Conservation (phyloP, 2,329 filamentous ascomycete genomes). For the Botrytis byssoidea region DNA sequence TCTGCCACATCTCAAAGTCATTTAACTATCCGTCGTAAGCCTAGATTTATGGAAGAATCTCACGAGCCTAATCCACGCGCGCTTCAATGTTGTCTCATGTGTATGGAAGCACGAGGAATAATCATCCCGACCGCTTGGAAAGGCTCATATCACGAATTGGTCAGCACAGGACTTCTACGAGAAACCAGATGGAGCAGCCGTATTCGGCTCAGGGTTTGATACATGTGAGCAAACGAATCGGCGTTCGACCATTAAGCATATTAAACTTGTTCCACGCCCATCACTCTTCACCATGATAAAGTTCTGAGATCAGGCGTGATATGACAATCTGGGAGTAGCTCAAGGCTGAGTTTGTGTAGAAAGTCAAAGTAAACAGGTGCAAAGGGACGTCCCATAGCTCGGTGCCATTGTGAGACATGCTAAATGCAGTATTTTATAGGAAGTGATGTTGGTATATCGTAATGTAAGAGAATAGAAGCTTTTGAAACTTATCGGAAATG, state of each 20-base stretch:
- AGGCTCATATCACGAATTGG: slow-evolving; percentile 18
- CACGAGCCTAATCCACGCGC: not conserved
- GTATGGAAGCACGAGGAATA: slow-evolving; percentile 10
- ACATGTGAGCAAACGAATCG: slow-evolving; percentile 5
- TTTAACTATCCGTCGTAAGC: not conserved
- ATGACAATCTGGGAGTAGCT: not conserved
- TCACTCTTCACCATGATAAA: slow-evolving; percentile 11
- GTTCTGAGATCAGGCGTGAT: slow-evolving; percentile 13
- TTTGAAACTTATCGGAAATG: not conserved
- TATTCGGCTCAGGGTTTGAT: slow-evolving; percentile 16
- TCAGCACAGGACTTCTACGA: slow-evolving; percentile 5
- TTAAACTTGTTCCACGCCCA: slow-evolving; percentile 3
- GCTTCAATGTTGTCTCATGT: slow-evolving; percentile 12
- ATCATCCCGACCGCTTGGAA: slow-evolving; percentile 7
- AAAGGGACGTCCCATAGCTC: not conserved
- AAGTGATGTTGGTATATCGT: not conserved
- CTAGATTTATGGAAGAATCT: not conserved
- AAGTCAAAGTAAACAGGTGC: slow-evolving; percentile 10
- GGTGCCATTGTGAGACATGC: not conserved
- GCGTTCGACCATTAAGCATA: slow-evolving; percentile 10
- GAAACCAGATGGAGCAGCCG: slow-evolving; percentile 8
- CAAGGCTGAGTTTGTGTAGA: not conserved
- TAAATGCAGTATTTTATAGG: no score
- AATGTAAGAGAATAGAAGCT: not conserved
- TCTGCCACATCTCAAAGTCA: not conserved